A percentile compares a stretch with the other conserved stretches of the same genome.
These are phyloP conservation scores for Citrus maxima DNA, from an alignment of 345 rosid genomes.

Conservation along the genomic window DNA sequence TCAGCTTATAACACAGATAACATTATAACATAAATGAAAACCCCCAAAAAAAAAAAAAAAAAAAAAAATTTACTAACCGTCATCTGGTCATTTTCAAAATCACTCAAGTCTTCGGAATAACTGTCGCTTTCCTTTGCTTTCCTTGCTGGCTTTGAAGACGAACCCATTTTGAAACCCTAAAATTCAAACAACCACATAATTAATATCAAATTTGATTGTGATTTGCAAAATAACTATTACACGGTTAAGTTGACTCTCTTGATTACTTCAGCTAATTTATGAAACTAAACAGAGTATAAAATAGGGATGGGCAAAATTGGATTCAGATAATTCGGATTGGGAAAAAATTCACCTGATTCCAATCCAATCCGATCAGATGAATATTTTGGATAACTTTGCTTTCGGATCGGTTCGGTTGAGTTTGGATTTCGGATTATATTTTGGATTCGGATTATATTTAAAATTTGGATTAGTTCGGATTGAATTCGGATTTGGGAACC, in stretches of 20 bases:
- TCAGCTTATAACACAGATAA: not conserved
- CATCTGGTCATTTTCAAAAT: conserved; percentile 22
- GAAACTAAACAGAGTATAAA: not conserved
- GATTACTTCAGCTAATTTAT: not conserved
- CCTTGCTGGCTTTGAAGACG: conserved; percentile 32
- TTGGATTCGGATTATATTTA: too few species aligned
- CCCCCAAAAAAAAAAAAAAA: not conserved
- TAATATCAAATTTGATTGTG: not conserved
- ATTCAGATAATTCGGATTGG: too few species aligned
- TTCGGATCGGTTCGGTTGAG: too few species aligned
- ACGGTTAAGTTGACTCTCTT: not conserved
- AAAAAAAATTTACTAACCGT: not conserved
- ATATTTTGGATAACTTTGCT: too few species aligned
- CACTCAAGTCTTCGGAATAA: conserved; percentile 34
- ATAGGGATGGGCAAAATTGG: too few species aligned
- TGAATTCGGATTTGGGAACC: too few species aligned
- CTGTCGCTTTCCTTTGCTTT: conserved; percentile 26
- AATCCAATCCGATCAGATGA: too few species aligned
- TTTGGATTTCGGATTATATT: too few species aligned
- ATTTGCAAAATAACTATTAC: not conserved
- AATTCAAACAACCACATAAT: not conserved
- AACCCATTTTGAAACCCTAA: conserved; percentile 29
- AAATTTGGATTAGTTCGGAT: too few species aligned
- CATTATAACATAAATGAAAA: not conserved
- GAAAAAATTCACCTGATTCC: too few species aligned